These are phyloP conservation scores for Nakazawaea molendinolei DNA, from an alignment of 805 yeast genomes.

Conservation along the genomic window DNA sequence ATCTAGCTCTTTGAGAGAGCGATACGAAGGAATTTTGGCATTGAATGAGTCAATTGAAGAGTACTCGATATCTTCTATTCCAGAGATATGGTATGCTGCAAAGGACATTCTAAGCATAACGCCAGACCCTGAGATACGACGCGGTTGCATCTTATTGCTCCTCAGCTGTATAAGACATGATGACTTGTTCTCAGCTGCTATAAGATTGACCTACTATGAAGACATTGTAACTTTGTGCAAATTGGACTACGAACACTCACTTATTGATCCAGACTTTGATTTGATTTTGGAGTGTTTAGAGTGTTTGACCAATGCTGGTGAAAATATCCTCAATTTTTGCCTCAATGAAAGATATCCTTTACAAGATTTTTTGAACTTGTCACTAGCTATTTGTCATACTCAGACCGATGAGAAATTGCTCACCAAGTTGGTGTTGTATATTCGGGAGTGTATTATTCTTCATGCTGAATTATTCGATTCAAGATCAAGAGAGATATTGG, in stretches of 20 bases:
- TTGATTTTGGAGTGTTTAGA: constrained; percentile 41
- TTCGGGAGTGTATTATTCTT: neutral
- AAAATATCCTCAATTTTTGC: constrained; percentile 16
- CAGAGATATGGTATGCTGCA: constrained; percentile 73
- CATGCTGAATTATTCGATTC: neutral
- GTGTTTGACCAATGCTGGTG: constrained; percentile 36
- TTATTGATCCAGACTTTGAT: constrained; percentile 27
- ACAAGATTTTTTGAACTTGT: neutral
- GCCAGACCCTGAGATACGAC: constrained; percentile 29
- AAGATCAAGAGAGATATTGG: neutral
- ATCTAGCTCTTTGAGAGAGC: constrained; percentile 19
- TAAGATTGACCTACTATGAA: constrained; percentile 49
- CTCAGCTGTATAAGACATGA: constrained; percentile 48
- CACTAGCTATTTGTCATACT: neutral
- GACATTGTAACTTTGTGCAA: constrained; percentile 45
- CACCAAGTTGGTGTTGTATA: neutral
- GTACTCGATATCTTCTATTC: constrained; percentile 49
- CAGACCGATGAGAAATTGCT: neutral
- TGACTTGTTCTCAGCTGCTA: constrained; percentile 40
- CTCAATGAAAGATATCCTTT: constrained; percentile 3
- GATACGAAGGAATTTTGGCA: constrained; percentile 45
- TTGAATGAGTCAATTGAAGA: constrained; percentile 45
- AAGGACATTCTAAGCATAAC: constrained; percentile 37
- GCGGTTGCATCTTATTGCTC: constrained; percentile 47
- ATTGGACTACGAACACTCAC: constrained; percentile 43